Conservation (phyloP, 345 rosid genomes). For the Camelina laxa region DNA sequence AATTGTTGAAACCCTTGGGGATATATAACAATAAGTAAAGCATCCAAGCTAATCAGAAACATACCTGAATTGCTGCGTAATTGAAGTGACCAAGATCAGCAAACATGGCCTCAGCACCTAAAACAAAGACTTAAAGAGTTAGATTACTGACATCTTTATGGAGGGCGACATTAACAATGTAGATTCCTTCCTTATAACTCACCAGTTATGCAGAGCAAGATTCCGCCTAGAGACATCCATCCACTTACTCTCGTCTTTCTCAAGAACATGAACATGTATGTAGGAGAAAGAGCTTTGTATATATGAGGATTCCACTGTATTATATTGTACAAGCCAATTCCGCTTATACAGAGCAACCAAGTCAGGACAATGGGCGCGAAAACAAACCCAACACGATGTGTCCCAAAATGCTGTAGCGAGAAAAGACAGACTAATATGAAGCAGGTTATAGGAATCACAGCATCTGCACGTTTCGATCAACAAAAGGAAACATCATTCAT, state of each 20-base stretch:
- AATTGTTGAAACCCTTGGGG: constrained; percentile 4
- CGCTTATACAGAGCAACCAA: constrained; percentile 90
- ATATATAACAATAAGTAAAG: not conserved
- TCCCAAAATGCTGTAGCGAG: constrained; percentile 97
- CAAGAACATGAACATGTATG: constrained; percentile 96
- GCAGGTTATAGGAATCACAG: constrained; percentile 94
- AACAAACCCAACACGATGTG: constrained; percentile 87
- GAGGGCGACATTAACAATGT: not conserved
- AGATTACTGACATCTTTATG: not conserved
- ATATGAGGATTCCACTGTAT: constrained; percentile 83
- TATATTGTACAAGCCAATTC: constrained; percentile 91
- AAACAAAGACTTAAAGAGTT: constrained; percentile 39
- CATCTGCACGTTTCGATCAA: constrained; percentile 63
- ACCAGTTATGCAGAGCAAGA: constrained; percentile 97
- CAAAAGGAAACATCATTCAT: constrained; percentile 26
- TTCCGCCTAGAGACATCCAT: constrained; percentile 99
- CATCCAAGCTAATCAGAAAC: constrained; percentile 13
- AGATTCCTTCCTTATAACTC: not conserved
- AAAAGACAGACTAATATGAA: constrained; percentile 93
- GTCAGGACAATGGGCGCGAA: constrained; percentile 87
- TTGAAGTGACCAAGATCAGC: constrained; percentile 99
- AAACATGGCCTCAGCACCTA: constrained; percentile 99
- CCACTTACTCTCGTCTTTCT: constrained; percentile 91
- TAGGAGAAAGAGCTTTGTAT: constrained; percentile 93
- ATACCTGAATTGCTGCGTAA: constrained; percentile 87